A percentile compares a stretch with the other conserved stretches of the same genome.
Conservation (phyloP, 1,284 basidiomycete genomes). For the Laetiporus sulphureus region DNA sequence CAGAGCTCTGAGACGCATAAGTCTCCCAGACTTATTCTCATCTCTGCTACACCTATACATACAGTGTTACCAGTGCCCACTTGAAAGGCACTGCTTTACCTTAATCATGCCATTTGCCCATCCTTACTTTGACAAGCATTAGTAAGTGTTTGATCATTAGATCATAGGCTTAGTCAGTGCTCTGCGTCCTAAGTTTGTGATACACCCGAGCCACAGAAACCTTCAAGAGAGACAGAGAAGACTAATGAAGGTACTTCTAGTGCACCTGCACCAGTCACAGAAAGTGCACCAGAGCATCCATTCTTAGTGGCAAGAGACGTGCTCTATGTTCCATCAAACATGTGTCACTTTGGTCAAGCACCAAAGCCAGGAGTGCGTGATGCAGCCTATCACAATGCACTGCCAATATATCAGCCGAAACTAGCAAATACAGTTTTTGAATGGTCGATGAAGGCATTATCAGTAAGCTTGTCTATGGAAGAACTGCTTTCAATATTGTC, state of each 20-base stretch:
- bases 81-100: too few species aligned
- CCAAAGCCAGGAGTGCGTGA: neutral
- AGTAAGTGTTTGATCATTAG: too few species aligned
- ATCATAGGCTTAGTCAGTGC: too few species aligned
- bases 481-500: neutral
- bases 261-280: neutral
- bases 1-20: too few species aligned
- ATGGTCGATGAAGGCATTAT: neutral
- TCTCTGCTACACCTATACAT: too few species aligned
- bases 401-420: neutral
- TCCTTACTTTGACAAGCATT: too few species aligned
- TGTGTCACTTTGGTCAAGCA: too few species aligned
- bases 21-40: too few species aligned
- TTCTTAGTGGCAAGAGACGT: neutral
- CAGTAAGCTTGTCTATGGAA: neutral
- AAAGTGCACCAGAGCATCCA: too few species aligned
- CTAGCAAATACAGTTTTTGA: neutral
- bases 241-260: neutral
- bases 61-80: too few species aligned
- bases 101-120: too few species aligned
- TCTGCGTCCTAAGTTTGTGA: too few species aligned
- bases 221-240: neutral
- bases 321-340: neutral
- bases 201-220: neutral
- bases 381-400: neutral